Evolutionary conservation across 2,329 filamentous ascomycete genomes (phyloP), one percentile per base, ranked within the genome.

Genomic region (Fusarium temperatum): DNA sequence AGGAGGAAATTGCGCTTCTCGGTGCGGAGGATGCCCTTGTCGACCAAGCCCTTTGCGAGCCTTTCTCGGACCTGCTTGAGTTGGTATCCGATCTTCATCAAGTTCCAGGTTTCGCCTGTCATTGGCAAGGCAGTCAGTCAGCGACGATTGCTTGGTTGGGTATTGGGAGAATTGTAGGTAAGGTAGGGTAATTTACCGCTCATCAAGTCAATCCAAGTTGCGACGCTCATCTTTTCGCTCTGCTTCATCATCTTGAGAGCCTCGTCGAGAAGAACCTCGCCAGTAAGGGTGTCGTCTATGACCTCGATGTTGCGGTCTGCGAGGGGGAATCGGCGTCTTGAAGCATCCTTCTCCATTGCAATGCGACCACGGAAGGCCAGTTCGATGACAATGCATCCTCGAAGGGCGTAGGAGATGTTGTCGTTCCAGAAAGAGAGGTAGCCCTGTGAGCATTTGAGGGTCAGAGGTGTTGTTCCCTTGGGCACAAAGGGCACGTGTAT

Each of bases 21-120:
- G 70, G 96, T 99, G 78, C 96, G 94, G 66, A 99, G 90, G 82
- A 99, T 98, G 80, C 96, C 96, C 87, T 99, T 99, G 87, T 99
- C 96, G 74, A 99, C 96, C 51, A 99, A 90, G 39, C 96, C 96
- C 85, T 99, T 99, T 80, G 95, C 96, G 65, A 99, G 89, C 66
- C 96, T 94, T 87, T 99, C 96, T 81, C 96, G 95, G 67, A 99
- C 96, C 88, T 99, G 96, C 87, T 99, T 99, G 78, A 99, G 89
- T 87, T 99, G 96, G 85, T 99, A 99, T 82, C 96, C 96, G 79
- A 99, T 99, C 88, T 99, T 99, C 96, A 99, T 98, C 75, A 99
- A 87, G 82, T 99, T 99, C 96, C 96, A 99, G 63, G 96, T 99
- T 85, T 99, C 96, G 82, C 96, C 96, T 98, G 81, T 54, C 36